A percentile compares a stretch with the other conserved stretches of the same genome.
phyloP scores from a whole-genome alignment of 306 rosid species.

The Carpinus fangiana region DNA sequence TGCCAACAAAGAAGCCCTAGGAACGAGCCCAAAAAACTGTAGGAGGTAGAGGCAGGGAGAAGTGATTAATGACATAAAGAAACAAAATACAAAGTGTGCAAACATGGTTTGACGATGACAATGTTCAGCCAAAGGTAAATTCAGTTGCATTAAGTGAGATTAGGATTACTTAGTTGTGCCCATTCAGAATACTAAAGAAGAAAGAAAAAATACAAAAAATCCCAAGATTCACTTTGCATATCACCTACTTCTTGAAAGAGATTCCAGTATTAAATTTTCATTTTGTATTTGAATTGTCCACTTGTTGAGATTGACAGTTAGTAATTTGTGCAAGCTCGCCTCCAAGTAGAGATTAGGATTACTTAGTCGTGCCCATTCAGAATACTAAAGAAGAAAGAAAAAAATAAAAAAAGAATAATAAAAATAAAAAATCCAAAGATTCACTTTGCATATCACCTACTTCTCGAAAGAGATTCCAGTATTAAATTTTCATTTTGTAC shows the following conservation, averaged over 20 bases:
- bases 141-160: neutral
- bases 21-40: conserved; percentile 54
- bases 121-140: neutral
- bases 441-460: neutral
- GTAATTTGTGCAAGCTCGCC: too few relatives aligned
- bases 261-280: neutral
- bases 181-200: neutral
- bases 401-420: too few relatives aligned
- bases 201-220: neutral
- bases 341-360: conserved; percentile 4
- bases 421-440: neutral
- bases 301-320: too few relatives aligned
- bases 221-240: neutral
- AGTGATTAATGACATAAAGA: neutral
- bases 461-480: neutral
- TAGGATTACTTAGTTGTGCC: neutral
- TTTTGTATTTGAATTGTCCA: neutral
- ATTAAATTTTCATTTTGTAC: neutral
- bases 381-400: neutral
- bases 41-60: conserved; percentile 14
- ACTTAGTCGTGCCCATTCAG: neutral
- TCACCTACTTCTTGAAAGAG: neutral
- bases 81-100: neutral
- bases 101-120: neutral
- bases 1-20: conserved; percentile 39